Conservation (phyloP, 2,329 filamentous ascomycete species). For the Periconia sp. region DNA sequence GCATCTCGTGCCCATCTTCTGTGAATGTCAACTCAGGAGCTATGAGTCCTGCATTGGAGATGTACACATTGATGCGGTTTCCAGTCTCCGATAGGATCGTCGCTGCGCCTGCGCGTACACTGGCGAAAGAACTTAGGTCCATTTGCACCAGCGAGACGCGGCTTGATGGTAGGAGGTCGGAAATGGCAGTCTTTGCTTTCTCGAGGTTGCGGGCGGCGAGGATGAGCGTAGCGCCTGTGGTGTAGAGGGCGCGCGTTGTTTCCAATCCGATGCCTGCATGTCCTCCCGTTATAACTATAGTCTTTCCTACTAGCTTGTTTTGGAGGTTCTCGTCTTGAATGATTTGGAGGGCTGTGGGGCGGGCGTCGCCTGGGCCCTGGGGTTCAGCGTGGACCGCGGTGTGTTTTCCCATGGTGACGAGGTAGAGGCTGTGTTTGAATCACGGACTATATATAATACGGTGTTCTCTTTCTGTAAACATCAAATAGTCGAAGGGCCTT, state of each 20-base stretch:
- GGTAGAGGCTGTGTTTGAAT: no score
- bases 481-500: no score
- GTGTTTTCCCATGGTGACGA: no score
- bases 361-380: slow-evolving; percentile 39
- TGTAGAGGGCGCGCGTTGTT: slow-evolving; percentile 42
- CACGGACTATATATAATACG: no score
- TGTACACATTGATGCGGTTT: no score
- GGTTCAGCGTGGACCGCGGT: no score
- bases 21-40: slow-evolving; percentile 22
- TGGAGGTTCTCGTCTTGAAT: slow-evolving; percentile 38
- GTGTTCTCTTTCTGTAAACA: no score
- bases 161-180: slow-evolving; percentile 12
- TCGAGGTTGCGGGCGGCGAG: slow-evolving; percentile 46
- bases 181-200: slow-evolving; percentile 15
- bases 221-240: slow-evolving; percentile 51
- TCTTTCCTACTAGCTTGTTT: background rate
- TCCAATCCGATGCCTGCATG: slow-evolving; percentile 30
- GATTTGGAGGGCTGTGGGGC: slow-evolving; percentile 45
- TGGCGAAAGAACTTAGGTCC: slow-evolving; percentile 9
- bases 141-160: slow-evolving; percentile 11
- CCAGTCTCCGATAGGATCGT: slow-evolving; percentile 24
- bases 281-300: slow-evolving; percentile 26
- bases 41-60: slow-evolving; percentile 40
- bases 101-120: no score
- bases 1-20: slow-evolving; percentile 36